phyloP scores from a whole-genome alignment of 805 yeast genomes.

The Blastobotrys chiropterorum region DNA sequence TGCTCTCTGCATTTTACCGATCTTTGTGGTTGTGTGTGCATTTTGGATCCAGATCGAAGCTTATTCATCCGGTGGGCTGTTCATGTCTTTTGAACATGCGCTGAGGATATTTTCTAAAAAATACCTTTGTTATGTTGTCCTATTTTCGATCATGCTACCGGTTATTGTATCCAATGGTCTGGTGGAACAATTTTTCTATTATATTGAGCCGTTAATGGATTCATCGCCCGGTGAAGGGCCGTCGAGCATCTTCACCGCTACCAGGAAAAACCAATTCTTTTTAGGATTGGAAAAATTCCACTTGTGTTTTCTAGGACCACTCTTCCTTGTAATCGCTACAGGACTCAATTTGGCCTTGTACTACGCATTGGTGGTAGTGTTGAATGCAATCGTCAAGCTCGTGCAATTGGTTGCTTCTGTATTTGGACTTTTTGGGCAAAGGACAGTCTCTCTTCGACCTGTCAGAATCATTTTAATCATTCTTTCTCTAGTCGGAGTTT shows the following conservation, averaged over 20 bases:
- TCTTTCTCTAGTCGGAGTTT: not conserved
- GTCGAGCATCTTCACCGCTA: slow-evolving; percentile 20
- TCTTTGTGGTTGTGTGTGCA: slow-evolving; percentile 48
- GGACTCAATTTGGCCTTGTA: slow-evolving; percentile 22
- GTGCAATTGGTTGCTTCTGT: slow-evolving; percentile 2
- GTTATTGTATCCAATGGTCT: slow-evolving; percentile 21
- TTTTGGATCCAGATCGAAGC: slow-evolving; percentile 49
- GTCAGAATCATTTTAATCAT: not conserved
- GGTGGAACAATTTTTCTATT: slow-evolving; percentile 26
- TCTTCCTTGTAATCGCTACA: slow-evolving; percentile 44
- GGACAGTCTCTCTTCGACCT: not conserved
- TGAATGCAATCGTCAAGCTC: not conserved
- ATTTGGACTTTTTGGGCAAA: not conserved
- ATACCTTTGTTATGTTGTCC: slow-evolving; percentile 26
- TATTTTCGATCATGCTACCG: slow-evolving; percentile 24
- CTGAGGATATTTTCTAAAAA: slow-evolving; percentile 33
- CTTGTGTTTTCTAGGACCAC: slow-evolving; percentile 53
- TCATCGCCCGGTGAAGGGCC: slow-evolving; percentile 21
- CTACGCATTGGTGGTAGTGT: not conserved
- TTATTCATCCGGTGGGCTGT: slow-evolving; percentile 35
- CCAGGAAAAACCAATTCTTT: slow-evolving; percentile 30
- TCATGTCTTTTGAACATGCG: slow-evolving; percentile 43
- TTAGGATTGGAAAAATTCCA: slow-evolving; percentile 58
- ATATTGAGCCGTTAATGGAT: slow-evolving; percentile 45
- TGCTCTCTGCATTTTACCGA: slow-evolving; percentile 63